Evolutionary conservation across 2,329 filamentous ascomycete genomes (phyloP).

Genomic region (Arthrobotrys pseudoclavata): DNA sequence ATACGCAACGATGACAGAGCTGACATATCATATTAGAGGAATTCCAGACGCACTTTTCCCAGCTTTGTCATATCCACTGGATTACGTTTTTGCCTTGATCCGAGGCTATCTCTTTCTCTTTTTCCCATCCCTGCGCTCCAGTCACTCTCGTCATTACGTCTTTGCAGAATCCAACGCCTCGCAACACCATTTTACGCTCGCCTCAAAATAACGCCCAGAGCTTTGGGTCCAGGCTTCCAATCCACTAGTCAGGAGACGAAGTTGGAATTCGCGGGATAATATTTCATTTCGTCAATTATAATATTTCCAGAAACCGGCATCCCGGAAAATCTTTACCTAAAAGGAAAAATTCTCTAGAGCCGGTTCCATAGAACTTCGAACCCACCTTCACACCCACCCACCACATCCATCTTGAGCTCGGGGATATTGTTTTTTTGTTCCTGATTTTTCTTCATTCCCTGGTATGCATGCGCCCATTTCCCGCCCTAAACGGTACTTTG

Average conservation of each 20-base stretch:
- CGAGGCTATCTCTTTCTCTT: constrained; percentile 6
- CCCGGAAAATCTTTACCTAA: constrained; percentile 21
- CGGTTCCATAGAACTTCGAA: constrained; percentile 15
- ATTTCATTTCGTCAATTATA: constrained; percentile 19
- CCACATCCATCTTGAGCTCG: neutral
- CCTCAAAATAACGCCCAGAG: constrained; percentile 17
- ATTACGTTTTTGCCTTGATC: constrained; percentile 10
- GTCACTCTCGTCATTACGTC: constrained; percentile 20
- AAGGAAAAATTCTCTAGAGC: constrained; percentile 23
- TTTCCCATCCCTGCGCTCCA: constrained; percentile 50
- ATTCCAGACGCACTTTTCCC: constrained; percentile 40
- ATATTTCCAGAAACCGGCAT: constrained; percentile 39
- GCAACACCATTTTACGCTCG: constrained; percentile 42
- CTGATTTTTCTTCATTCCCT: constrained; percentile 19
- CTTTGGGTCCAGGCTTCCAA: constrained; percentile 14
- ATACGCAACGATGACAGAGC: constrained; percentile 26
- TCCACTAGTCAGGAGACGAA: constrained; percentile 46
- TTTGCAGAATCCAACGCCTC: constrained; percentile 56
- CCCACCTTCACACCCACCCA: neutral
- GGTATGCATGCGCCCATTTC: constrained; percentile 53
- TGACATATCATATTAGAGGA: constrained; percentile 31
- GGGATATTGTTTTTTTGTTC: constrained; percentile 1
- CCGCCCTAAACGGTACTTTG: neutral
- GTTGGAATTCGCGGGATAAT: constrained; percentile 41
- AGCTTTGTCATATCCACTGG: constrained; percentile 12